Evolutionary conservation across 129 eudicot genomes (phyloP).

Genomic region (Helianthus annuus): DNA sequence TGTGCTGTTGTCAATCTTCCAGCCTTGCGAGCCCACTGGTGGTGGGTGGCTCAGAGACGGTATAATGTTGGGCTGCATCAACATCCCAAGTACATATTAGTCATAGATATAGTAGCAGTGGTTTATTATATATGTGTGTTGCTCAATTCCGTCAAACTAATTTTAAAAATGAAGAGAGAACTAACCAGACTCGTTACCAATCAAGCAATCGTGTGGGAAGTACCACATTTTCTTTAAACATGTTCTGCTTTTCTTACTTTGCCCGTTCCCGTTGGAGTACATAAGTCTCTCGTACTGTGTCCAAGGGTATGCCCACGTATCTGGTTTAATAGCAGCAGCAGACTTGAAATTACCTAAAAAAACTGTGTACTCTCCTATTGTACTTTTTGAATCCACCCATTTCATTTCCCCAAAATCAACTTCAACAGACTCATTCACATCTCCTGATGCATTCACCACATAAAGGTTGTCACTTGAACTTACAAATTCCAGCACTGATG

Average conservation of each 20-base stretch:
- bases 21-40: too few relatives aligned
- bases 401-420: conserved; percentile 11
- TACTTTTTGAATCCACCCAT: background rate
- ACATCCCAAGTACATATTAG: too few relatives aligned
- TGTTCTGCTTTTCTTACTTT: background rate
- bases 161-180: background rate
- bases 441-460: background rate
- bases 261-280: background rate
- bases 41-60: too few relatives aligned
- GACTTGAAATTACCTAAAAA: background rate
- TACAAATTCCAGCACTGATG: background rate
- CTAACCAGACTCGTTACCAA: conserved; percentile 5
- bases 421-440: background rate
- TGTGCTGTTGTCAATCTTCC: too few relatives aligned
- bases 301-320: conserved; percentile 9
- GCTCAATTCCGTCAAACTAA: background rate
- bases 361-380: background rate
- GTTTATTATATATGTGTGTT: too few relatives aligned
- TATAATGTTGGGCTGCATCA: too few relatives aligned
- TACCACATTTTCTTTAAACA: conserved; percentile 10
- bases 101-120: too few relatives aligned
- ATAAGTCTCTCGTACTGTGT: background rate
- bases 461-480: conserved; percentile 10
- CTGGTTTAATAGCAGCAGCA: conserved; percentile 8
- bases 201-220: conserved; percentile 26